Conservation (phyloP, 331 rosid genomes). For the Phaseolus coccineus region DNA sequence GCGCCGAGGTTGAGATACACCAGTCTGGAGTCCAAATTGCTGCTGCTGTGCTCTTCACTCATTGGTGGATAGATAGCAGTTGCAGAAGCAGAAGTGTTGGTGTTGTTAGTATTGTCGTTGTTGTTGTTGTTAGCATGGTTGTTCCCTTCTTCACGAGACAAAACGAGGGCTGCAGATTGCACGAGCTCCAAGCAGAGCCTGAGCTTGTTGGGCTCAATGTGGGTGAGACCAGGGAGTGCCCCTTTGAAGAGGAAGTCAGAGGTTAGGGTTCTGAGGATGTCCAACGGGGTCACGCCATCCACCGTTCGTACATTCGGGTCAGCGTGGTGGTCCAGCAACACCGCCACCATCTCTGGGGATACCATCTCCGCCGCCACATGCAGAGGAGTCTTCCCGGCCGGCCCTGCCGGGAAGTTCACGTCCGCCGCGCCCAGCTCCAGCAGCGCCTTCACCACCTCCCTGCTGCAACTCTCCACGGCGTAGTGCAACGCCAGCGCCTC, state of each 20-base stretch:
- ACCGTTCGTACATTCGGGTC: conserved; percentile 57
- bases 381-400: conserved; percentile 80
- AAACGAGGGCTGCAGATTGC: conserved; percentile 91
- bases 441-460: conserved; percentile 93
- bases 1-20: conserved; percentile 94
- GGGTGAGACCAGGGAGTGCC: conserved; percentile 92
- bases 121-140: conserved; percentile 33
- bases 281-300: conserved; percentile 61
- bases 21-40: conserved; percentile 78
- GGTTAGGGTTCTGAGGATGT: conserved; percentile 95
- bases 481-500: conserved; percentile 96
- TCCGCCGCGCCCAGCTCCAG: conserved; percentile 94
- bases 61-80: conserved; percentile 62
- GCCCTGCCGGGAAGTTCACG: conserved; percentile 84
- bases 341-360: conserved; percentile 63
- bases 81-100: conserved; percentile 42
- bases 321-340: conserved; percentile 59
- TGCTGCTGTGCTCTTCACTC: conserved; percentile 61
- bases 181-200: conserved; percentile 93
- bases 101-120: conserved; percentile 20
- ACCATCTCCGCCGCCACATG: conserved; percentile 74
- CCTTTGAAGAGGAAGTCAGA: conserved; percentile 98
- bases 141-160: conserved; percentile 86
- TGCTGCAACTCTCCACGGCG: conserved; percentile 90
- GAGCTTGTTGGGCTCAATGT: conserved; percentile 91